Evolutionary conservation across 257 asterid genomes (phyloP).

Genomic region (Fraxinus excelsior): DNA sequence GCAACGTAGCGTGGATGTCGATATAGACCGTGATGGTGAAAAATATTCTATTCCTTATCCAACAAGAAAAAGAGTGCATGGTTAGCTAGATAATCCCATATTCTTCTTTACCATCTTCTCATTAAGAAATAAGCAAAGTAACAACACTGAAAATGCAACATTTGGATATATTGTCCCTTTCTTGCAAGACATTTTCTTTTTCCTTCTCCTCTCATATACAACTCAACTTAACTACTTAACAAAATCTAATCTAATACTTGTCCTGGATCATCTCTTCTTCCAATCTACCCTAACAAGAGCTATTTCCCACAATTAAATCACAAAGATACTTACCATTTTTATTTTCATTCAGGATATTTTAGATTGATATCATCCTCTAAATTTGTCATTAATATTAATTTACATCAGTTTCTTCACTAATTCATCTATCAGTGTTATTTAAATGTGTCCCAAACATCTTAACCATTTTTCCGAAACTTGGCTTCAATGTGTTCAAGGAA

Average conservation of each 20-base stretch:
- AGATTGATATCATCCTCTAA: neutral
- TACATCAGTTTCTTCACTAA: neutral
- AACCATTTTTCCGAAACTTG: neutral
- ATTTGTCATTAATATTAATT: neutral
- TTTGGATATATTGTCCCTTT: neutral
- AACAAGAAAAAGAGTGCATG: neutral
- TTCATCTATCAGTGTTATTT: neutral
- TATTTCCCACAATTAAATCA: neutral
- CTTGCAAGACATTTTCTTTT: neutral
- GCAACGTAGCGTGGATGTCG: neutral
- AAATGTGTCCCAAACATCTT: neutral
- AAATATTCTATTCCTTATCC: neutral
- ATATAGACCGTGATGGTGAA: neutral
- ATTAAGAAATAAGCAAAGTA: neutral
- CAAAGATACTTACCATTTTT: neutral
- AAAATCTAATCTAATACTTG: neutral
- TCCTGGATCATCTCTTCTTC: neutral
- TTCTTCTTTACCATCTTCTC: neutral
- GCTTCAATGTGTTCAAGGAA: neutral
- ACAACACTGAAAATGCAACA: neutral
- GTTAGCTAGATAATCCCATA: neutral
- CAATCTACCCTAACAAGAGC: neutral
- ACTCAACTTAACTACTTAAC: too few relatives aligned
- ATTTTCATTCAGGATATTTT: neutral
- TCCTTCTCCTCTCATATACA: neutral